These are phyloP conservation scores for Papiliotrema nemorosa DNA, from an alignment of 1,284 basidiomycete genomes.

Conservation along the genomic window DNA sequence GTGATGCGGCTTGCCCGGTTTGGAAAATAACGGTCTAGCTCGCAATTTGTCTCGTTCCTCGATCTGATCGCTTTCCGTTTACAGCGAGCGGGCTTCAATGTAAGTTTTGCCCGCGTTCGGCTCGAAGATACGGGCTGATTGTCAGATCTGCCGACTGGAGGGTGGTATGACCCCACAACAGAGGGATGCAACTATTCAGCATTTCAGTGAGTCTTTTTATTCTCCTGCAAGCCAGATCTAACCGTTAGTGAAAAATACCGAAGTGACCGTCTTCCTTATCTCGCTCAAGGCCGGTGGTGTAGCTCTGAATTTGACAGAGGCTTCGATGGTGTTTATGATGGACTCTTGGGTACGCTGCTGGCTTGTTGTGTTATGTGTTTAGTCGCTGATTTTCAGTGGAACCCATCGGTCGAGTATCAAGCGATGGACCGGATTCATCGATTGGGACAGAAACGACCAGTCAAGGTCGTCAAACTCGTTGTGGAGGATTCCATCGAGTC, in stretches of 20 bases:
- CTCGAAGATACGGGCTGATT: too few relatives aligned
- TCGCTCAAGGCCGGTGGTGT: constrained; percentile 93
- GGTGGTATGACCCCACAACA: constrained; percentile 97
- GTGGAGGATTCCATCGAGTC: constrained; percentile 96
- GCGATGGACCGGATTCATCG: constrained; percentile 87
- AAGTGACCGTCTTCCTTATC: constrained; percentile 95
- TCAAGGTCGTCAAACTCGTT: constrained; percentile 88
- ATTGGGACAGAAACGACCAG: constrained; percentile 85
- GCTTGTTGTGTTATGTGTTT: neutral
- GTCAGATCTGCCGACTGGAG: constrained; percentile 84
- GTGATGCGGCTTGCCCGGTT: neutral
- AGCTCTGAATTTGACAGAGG: constrained; percentile 83
- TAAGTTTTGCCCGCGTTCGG: too few relatives aligned
- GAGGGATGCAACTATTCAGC: constrained; percentile 87
- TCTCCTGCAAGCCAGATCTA: neutral
- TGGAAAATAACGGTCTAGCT: constrained; percentile 15
- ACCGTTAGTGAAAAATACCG: constrained; percentile 75
- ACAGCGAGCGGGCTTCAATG: constrained; percentile 84
- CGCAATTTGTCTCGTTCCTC: constrained; percentile 46
- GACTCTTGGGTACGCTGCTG: constrained; percentile 33
- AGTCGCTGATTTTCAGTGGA: constrained; percentile 60
- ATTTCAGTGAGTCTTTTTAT: constrained; percentile 69
- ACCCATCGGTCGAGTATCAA: constrained; percentile 61
- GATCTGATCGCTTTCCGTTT: constrained; percentile 89
- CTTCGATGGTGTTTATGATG: constrained; percentile 77